A percentile compares a stretch with the other conserved stretches of the same genome.
These are phyloP conservation scores for Boletus coccyginus DNA, from an alignment of 768 basidiomycete species.

Conservation along the genomic window DNA sequence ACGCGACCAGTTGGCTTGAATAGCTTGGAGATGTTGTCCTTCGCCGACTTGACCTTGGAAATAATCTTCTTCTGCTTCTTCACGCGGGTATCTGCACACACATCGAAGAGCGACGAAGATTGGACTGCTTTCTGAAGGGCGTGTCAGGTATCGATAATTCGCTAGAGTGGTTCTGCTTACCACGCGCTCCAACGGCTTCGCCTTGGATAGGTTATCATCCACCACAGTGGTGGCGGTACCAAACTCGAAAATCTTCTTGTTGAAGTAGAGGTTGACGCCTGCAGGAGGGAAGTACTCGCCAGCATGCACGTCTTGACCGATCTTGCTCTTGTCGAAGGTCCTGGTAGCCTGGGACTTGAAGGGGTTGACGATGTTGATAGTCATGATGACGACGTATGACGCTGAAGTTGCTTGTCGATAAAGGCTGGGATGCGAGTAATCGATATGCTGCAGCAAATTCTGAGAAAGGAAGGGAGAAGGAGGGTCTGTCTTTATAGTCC, in stretches of 20 bases:
- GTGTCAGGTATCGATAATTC: neutral
- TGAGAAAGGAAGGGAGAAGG: neutral
- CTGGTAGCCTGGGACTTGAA: constrained; percentile 13
- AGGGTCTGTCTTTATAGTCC: constrained; percentile 9
- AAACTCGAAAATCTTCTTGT: constrained; percentile 10
- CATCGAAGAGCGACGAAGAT: neutral
- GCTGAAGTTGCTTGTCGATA: constrained; percentile 2
- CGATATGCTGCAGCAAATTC: constrained; percentile 1
- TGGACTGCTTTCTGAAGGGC: neutral
- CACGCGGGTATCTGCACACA: neutral
- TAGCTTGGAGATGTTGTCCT: constrained; percentile 12
- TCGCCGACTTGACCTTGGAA: constrained; percentile 11
- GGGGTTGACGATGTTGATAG: constrained; percentile 5
- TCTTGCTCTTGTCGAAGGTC: constrained; percentile 4
- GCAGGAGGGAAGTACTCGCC: neutral
- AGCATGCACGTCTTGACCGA: neutral
- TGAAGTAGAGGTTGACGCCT: neutral
- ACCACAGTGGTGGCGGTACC: neutral
- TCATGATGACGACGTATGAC: constrained; percentile 9
- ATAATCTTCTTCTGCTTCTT: constrained; percentile 9
- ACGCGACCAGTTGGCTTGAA: constrained; percentile 9
- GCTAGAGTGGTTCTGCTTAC: neutral
- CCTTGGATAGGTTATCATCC: neutral
- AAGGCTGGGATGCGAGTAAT: neutral
- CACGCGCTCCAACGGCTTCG: neutral